phyloP scores from a whole-genome alignment of 179 eudicot species.

The Monotropa hypopitys region DNA sequence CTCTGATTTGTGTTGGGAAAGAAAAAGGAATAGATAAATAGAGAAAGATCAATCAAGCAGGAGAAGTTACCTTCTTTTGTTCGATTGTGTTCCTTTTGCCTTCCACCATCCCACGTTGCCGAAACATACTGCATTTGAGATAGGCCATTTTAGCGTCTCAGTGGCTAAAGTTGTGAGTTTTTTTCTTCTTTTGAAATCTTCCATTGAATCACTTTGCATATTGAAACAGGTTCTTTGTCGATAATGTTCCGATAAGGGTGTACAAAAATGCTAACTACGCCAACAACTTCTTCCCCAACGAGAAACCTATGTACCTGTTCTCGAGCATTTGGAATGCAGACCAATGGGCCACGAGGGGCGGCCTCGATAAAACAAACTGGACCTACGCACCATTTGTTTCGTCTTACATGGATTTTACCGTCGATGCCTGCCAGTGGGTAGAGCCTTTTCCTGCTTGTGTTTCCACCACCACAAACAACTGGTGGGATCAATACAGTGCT shows the following conservation, averaged over 20 bases:
- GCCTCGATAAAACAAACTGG: slow-evolving; percentile 85
- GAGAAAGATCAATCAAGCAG: not conserved
- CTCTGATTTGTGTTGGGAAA: no score
- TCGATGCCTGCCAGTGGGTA: slow-evolving; percentile 85
- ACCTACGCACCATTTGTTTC: slow-evolving; percentile 80
- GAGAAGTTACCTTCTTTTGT: not conserved
- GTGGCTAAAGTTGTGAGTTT: no score
- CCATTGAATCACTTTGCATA: not conserved
- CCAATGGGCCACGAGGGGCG: slow-evolving; percentile 90
- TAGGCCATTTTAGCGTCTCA: no score
- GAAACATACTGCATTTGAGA: not conserved
- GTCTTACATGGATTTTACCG: slow-evolving; percentile 68
- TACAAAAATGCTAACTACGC: slow-evolving; percentile 65
- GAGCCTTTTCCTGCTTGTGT: slow-evolving; percentile 85
- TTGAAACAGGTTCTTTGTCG: slow-evolving; percentile 61
- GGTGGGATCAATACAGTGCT: slow-evolving; percentile 89
- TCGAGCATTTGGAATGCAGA: slow-evolving; percentile 97
- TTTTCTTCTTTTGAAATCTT: not conserved
- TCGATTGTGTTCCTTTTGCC: not conserved
- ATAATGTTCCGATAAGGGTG: slow-evolving; percentile 60
- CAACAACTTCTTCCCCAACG: slow-evolving; percentile 74
- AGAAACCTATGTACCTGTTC: slow-evolving; percentile 94
- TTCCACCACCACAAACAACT: slow-evolving; percentile 61
- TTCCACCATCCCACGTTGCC: not conserved
- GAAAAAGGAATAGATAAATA: not conserved